A percentile compares a stretch with the other conserved stretches of the same genome.
phyloP scores from a whole-genome alignment of 2,329 filamentous ascomycete genomes.

The Paracamarosporium sp. region DNA sequence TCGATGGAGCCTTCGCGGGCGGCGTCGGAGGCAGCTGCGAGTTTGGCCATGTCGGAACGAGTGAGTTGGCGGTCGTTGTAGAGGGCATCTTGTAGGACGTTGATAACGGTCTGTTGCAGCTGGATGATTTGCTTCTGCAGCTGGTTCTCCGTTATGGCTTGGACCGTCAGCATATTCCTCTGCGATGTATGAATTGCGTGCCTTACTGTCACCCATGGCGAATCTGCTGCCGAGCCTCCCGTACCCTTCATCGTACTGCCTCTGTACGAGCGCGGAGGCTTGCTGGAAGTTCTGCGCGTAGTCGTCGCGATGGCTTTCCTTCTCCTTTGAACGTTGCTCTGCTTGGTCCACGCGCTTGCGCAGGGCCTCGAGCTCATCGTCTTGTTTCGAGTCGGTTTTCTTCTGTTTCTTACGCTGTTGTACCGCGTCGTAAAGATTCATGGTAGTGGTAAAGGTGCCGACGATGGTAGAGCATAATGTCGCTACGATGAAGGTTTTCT shows the following conservation, averaged over 20 bases:
- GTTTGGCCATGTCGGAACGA: constrained; percentile 47
- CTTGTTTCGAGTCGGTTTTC: constrained; percentile 44
- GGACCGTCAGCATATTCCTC: constrained; percentile 3
- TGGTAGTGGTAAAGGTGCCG: constrained; percentile 53
- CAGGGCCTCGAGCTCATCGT: constrained; percentile 43
- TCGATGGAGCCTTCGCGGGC: constrained; percentile 50
- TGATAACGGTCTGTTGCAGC: constrained; percentile 53
- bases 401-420: constrained; percentile 44
- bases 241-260: constrained; percentile 47
- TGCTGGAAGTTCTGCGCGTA: constrained; percentile 39
- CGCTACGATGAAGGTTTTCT: constrained; percentile 55
- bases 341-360: constrained; percentile 37
- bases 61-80: constrained; percentile 48
- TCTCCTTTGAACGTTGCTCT: constrained; percentile 27
- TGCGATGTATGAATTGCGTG: neutral
- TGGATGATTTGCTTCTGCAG: constrained; percentile 52
- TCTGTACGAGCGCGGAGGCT: constrained; percentile 43
- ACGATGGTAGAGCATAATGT: constrained; percentile 53
- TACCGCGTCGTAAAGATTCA: constrained; percentile 52
- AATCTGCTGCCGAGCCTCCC: constrained; percentile 44
- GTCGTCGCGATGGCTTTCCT: constrained; percentile 38
- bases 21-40: constrained; percentile 49
- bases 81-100: constrained; percentile 52
- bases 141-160: constrained; percentile 51
- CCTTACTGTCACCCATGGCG: constrained; percentile 49